Evolutionary conservation across 1,284 basidiomycete species (phyloP), one percentile per base, ranked within the genome.

Genomic region (Pyrrhoderma lamaoense): DNA sequence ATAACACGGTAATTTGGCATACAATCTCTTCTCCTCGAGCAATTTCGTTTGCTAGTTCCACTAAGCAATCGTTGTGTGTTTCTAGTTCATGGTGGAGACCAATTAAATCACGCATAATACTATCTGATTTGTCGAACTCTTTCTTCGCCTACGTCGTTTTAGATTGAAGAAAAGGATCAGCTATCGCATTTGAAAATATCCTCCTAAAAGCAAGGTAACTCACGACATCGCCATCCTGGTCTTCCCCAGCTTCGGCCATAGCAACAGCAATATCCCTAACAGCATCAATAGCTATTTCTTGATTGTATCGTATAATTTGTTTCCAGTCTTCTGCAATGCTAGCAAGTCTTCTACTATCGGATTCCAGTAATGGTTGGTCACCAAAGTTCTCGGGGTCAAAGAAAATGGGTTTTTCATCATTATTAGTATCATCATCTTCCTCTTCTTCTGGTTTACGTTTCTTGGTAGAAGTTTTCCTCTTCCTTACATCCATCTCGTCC

Each of bases 21-120:
- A 89, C 88, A 47, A 89, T 73, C 31, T 70, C 63, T 45, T 82
- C 74, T 21, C 74, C 77, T 47, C 64, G 67, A 8, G 70, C 65
- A 18, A 89, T 64, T 36, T 69, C 64, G 59, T 85, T 77, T 37
- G 78, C 67, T 2, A 92, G 64, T 3, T 72, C 71, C 18, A 72
- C 69, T 27, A 93, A 64, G 5, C 74, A 68, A 39, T 74, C 60
- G 53, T 75, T 72, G 56, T 87, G 79, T 4, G 70, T 64, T 16
- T 63, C 64, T 67, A 89, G 76, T 58, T 82, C 77, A 3, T 72
- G 68, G 44, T 79, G 73, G 3, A 83, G 72, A 57, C 89, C 85
- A 16, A 90, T 66, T 4, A 88, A 68, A 40, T 76, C 72, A 59
- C 74, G 78, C 76, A 89, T 82, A 42, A 82, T 68, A 8, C 47